Base-by-base conservation (phyloP, 2,329 filamentous ascomycete genomes). In the Penicillium sp. region DNA sequence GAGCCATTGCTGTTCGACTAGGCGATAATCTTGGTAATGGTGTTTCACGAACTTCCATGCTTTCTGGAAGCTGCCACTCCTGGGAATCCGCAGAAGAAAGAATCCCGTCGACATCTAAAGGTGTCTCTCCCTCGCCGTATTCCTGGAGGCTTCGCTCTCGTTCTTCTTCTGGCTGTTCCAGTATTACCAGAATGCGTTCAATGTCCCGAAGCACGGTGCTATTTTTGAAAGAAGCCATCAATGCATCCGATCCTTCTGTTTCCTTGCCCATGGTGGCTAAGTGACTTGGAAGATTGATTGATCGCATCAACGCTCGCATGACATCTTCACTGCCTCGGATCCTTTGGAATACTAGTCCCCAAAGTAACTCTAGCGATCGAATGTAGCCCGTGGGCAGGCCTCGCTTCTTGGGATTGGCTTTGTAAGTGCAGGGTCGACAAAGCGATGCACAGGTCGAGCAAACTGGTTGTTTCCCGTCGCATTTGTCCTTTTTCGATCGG, bases 381-480 rank as follows among this genome's bases (percentile, higher is more conserved):
- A 92, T 86, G 66, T 91, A 91, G 14, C 89, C 89, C n/a, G 89
- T 89, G 63, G 88, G 88, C 10, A 92, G 84, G 4, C 89, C 89
- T 59, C 89, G 80, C 70, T 91, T 91, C 72, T 90, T 90, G 7
- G 87, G 84, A 50, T 84, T 85, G 50, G 86, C 81, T 57, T 87
- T 84, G 69, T 91, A 92, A 14, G 86, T 85, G 69, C 89, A 92
- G 32, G 78, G 70, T 45, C 88, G 79, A 50, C 81, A 83, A 56
- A 87, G 82, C 4, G 81, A 76, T 7, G 79, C 78, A 72, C 88
- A 91, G 2, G 86, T 86, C 43, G 82, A 84, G 68, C 88, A 91
- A 13, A 78, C 76, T 6, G 87, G 87, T 60, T 85, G 83, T 10
- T 77, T 76, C 14, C 88, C 88, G 64, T 91, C 87, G 70, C 88